Conservation (phyloP, 164 flowering plant genomes). For the Amborella trichopoda region DNA sequence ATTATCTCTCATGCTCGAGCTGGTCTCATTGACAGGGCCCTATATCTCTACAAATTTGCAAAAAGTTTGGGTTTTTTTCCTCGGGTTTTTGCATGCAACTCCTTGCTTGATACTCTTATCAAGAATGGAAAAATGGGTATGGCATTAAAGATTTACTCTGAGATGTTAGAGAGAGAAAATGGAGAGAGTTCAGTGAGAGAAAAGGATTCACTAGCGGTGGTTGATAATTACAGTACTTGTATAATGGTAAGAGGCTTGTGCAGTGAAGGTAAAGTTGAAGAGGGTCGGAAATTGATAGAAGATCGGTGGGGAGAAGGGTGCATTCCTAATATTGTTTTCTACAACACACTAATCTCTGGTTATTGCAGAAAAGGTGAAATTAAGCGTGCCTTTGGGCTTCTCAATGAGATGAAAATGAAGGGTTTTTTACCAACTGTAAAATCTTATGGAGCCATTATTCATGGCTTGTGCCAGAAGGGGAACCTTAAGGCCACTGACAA, state of each 20-base stretch:
- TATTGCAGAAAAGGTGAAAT: constrained; percentile 53
- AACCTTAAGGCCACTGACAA: constrained; percentile 34
- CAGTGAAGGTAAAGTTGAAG: constrained; percentile 38
- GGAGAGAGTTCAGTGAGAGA: constrained; percentile 12
- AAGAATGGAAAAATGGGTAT: constrained; percentile 15
- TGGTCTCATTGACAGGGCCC: constrained; percentile 42
- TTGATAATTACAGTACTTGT: constrained; percentile 53
- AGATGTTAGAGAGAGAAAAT: constrained; percentile 38
- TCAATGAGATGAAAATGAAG: constrained; percentile 47
- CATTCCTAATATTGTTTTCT: constrained; percentile 64
- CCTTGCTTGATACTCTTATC: constrained; percentile 40
- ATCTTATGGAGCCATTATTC: constrained; percentile 63
- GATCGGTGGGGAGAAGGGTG: constrained; percentile 60
- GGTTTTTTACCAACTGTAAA: constrained; percentile 53
- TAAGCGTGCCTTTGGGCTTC: constrained; percentile 28
- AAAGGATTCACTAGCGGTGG: no score
- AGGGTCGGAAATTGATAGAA: constrained; percentile 53
- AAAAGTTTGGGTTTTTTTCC: constrained; percentile 25
- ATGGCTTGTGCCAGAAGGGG: constrained; percentile 50
- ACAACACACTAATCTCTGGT: constrained; percentile 67
- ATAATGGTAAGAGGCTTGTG: constrained; percentile 64
- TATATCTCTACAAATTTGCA: constrained; percentile 24
- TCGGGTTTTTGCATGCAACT: constrained; percentile 42
- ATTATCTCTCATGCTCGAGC: constrained; percentile 36
- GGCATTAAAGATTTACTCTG: constrained; percentile 39